These are phyloP conservation scores for Inonotus hispidus DNA, from an alignment of 1,284 basidiomycete genomes.

Conservation along the genomic window DNA sequence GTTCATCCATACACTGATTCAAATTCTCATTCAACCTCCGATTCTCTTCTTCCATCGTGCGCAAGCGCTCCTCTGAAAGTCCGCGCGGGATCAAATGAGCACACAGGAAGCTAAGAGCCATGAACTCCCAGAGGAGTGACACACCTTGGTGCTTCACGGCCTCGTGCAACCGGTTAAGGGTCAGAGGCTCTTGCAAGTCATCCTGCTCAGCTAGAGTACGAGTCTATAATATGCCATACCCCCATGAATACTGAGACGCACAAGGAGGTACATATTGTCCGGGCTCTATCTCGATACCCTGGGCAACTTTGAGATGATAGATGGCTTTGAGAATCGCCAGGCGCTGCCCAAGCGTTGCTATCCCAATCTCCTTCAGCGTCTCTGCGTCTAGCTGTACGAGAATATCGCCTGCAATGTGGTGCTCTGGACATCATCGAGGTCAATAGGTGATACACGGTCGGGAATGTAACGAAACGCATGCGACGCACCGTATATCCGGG, in stretches of 20 bases:
- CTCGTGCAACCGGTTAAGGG: slow-evolving; percentile 63
- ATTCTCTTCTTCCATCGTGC: slow-evolving; percentile 72
- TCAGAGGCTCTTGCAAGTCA: slow-evolving; percentile 53
- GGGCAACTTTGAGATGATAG: slow-evolving; percentile 80
- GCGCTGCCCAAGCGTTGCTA: slow-evolving; percentile 82
- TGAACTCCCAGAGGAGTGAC: slow-evolving; percentile 19
- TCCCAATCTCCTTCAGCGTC: slow-evolving; percentile 77
- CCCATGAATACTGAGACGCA: slow-evolving; percentile 34
- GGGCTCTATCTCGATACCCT: slow-evolving; percentile 78
- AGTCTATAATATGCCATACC: slow-evolving; percentile 9
- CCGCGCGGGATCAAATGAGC: slow-evolving; percentile 5
- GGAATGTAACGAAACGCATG: not conserved
- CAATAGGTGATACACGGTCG: slow-evolving; percentile 5
- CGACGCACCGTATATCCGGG: slow-evolving; percentile 56
- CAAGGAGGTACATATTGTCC: slow-evolving; percentile 90
- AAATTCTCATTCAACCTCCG: slow-evolving; percentile 56
- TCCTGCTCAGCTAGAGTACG: slow-evolving; percentile 53
- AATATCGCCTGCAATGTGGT: slow-evolving; percentile 86
- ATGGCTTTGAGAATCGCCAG: slow-evolving; percentile 85
- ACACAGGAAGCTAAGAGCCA: slow-evolving; percentile 13
- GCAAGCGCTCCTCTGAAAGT: slow-evolving; percentile 61
- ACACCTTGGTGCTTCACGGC: slow-evolving; percentile 75
- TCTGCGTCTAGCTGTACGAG: slow-evolving; percentile 79
- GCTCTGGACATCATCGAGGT: slow-evolving; percentile 47
- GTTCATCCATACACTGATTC: slow-evolving; percentile 60